phyloP scores from a whole-genome alignment of 441 rosid genomes.

The Sinapis alba region DNA sequence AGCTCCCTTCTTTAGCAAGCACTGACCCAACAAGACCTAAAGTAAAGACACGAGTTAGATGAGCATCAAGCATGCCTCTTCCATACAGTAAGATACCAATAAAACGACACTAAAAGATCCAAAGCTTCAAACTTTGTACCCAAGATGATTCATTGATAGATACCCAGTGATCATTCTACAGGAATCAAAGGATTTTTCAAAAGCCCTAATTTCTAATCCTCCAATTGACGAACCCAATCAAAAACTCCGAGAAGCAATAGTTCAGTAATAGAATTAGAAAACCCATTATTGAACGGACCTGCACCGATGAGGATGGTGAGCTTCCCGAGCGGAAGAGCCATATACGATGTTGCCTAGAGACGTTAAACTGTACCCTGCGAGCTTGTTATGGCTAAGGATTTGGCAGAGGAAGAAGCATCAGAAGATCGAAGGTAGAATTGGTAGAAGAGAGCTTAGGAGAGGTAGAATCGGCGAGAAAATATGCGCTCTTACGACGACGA shows the following conservation, averaged over 20 bases:
- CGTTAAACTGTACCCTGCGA: slow-evolving; percentile 4
- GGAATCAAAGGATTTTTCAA: slow-evolving; percentile 33
- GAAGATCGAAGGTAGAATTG: neutral
- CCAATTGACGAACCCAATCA: slow-evolving; percentile 11
- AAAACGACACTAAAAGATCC: slow-evolving; percentile 1
- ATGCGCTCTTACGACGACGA: slow-evolving; percentile 3
- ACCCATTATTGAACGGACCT: slow-evolving; percentile 51
- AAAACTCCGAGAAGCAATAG: neutral
- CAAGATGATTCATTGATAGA: neutral
- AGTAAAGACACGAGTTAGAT: slow-evolving; percentile 2
- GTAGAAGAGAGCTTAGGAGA: neutral
- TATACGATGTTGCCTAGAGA: slow-evolving; percentile 33
- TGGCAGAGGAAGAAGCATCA: slow-evolving; percentile 9
- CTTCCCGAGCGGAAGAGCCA: slow-evolving; percentile 80
- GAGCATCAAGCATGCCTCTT: neutral
- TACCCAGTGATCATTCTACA: slow-evolving; percentile 34
- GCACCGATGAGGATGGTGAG: slow-evolving; percentile 86
- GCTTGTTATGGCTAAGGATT: neutral
- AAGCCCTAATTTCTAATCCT: slow-evolving; percentile 1
- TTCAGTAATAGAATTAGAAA: neutral
- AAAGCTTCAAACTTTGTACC: neutral
- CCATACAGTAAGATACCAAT: neutral
- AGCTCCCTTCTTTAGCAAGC: slow-evolving; percentile 73
- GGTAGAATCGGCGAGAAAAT: neutral
- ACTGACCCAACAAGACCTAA: slow-evolving; percentile 85